These are phyloP conservation scores for Dicorynia guianensis DNA, from an alignment of 306 rosid species.

Conservation along the genomic window DNA sequence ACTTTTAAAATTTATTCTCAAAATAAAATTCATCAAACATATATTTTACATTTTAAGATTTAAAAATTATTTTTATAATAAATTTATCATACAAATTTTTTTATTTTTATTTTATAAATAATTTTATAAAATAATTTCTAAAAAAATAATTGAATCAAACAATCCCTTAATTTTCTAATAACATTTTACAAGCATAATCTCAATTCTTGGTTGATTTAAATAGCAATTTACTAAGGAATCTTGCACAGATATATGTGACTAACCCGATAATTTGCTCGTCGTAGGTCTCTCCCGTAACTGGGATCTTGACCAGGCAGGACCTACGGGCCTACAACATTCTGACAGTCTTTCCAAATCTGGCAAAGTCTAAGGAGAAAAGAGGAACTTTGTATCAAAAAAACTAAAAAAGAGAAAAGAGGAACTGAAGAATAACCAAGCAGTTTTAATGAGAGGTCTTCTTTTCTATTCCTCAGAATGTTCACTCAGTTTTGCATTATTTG, in stretches of 20 bases:
- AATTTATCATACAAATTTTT: too few species aligned
- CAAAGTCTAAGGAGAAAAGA: constrained; percentile 55
- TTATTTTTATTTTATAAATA: too few species aligned
- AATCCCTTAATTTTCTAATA: not conserved
- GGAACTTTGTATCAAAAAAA: too few species aligned
- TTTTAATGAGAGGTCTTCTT: constrained; percentile 37
- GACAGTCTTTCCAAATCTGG: constrained; percentile 72
- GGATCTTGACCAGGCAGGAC: constrained; percentile 86
- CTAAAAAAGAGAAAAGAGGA: constrained; percentile 57
- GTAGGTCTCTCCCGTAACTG: constrained; percentile 74
- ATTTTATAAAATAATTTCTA: too few species aligned
- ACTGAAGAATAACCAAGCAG: constrained; percentile 44
- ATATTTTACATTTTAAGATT: too few species aligned
- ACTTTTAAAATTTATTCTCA: too few species aligned
- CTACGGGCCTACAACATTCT: constrained; percentile 71
- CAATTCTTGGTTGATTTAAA: constrained; percentile 3
- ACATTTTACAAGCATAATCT: constrained; percentile 5
- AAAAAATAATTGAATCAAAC: too few species aligned
- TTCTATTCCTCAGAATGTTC: constrained; percentile 32
- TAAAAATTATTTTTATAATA: too few species aligned
- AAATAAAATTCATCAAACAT: too few species aligned
- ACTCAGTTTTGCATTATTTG: constrained; percentile 47
- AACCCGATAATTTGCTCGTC: constrained; percentile 37
- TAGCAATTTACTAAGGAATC: too few species aligned
- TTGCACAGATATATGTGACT: constrained; percentile 19